These are phyloP conservation scores for Candida glaebosa DNA, from an alignment of 805 yeast genomes.

Conservation along the genomic window DNA sequence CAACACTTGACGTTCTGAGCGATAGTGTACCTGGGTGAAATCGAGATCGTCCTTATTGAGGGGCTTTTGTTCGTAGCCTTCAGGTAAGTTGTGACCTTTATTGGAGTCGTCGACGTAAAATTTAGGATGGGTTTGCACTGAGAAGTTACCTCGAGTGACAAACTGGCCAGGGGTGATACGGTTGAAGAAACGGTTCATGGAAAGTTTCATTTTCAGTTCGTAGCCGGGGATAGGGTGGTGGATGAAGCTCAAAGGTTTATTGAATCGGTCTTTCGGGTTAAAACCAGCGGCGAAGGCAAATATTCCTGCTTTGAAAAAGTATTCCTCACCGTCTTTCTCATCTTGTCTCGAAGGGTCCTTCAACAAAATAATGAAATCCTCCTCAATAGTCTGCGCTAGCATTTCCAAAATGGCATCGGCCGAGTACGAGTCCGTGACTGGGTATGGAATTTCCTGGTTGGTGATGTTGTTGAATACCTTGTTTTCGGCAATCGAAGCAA, in stretches of 20 bases:
- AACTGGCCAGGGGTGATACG: constrained; percentile 34
- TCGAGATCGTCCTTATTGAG: constrained; percentile 29
- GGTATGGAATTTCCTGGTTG: constrained; percentile 18
- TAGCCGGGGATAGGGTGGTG: constrained; percentile 44
- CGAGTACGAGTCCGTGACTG: constrained; percentile 9
- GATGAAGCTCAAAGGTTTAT: constrained; percentile 33
- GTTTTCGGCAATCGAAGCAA: constrained; percentile 14
- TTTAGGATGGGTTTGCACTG: constrained; percentile 36
- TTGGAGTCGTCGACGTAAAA: constrained; percentile 37
- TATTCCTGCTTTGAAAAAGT: constrained; percentile 40
- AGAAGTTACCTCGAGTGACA: constrained; percentile 39
- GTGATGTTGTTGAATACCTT: constrained; percentile 26
- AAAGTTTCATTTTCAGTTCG: constrained; percentile 32
- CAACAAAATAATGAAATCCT: constrained; percentile 37
- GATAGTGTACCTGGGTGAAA: constrained; percentile 37
- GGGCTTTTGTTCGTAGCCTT: constrained; percentile 21
- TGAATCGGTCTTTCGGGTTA: constrained; percentile 34
- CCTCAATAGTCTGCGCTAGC: constrained; percentile 33
- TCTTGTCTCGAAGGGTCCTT: constrained; percentile 28
- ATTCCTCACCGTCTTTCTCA: constrained; percentile 33
- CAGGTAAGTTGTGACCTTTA: constrained; percentile 35
- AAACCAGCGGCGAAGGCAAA: constrained; percentile 47
- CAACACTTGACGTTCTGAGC: constrained; percentile 41
- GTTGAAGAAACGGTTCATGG: constrained; percentile 41
- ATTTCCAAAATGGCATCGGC: constrained; percentile 17